Percentiles rank a stretch among this genome's conserved stretches.
phyloP scores from a whole-genome alignment of 495 filamentous ascomycete genomes.

The Lindgomyces ingoldianus region DNA sequence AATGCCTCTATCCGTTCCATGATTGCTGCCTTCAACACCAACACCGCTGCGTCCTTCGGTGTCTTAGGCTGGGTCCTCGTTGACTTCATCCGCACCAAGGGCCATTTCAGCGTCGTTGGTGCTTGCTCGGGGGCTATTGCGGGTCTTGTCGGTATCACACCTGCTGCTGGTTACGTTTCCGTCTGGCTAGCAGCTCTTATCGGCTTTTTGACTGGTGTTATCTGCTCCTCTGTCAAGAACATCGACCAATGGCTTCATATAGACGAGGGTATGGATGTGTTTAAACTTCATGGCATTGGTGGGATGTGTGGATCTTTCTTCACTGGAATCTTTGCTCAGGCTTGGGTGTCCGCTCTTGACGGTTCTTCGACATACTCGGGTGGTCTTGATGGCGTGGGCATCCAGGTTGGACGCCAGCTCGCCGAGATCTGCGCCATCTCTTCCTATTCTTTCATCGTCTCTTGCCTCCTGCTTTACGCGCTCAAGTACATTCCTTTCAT shows the following conservation, averaged over 20 bases:
- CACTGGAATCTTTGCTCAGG: conserved; percentile 62
- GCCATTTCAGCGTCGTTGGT: conserved; percentile 61
- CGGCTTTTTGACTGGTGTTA: conserved; percentile 58
- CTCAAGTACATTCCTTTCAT: conserved; percentile 62
- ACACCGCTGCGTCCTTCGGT: conserved; percentile 59
- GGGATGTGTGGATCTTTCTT: conserved; percentile 64
- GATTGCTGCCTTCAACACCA: conserved; percentile 63
- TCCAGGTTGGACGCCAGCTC: conserved; percentile 61
- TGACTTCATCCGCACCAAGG: conserved; percentile 57
- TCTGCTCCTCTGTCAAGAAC: conserved; percentile 54
- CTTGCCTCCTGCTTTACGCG: conserved; percentile 55
- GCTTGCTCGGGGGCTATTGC: conserved; percentile 65
- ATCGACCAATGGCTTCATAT: conserved; percentile 60
- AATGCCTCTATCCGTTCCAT: conserved; percentile 60
- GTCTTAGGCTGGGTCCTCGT: conserved; percentile 62
- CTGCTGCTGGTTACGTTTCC: conserved; percentile 61
- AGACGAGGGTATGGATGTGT: conserved; percentile 65
- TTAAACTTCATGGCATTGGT: conserved; percentile 64
- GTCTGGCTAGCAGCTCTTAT: conserved; percentile 60
- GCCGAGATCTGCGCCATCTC: conserved; percentile 61
- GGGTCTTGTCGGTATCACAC: conserved; percentile 66
- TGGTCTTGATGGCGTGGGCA: conserved; percentile 58
- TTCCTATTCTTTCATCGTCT: conserved; percentile 57
- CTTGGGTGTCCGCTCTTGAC: conserved; percentile 49
- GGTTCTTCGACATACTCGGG: conserved; percentile 53